Base-by-base conservation (phyloP, 1,139 yeast species). In the Torulaspora globosa region DNA sequence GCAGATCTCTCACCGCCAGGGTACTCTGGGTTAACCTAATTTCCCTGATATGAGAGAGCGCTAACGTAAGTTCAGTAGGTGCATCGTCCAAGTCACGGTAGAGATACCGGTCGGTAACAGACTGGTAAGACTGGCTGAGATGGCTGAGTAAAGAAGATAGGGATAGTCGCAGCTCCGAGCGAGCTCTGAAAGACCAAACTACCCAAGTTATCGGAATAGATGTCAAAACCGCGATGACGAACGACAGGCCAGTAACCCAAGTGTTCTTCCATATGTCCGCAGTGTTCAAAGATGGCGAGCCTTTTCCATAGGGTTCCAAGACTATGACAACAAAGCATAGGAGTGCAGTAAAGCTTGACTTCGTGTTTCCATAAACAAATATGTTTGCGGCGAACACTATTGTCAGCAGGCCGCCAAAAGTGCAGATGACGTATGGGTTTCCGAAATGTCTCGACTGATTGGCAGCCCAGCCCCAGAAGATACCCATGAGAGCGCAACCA, bases 111-210 rank as follows among this genome's bases (percentile, higher is more conserved):
- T 74, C 79, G 15, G 74, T 66, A 1, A 75, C 73, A 14, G 70
- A 63, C 51, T 73, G 78, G 49, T 74, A 75, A 1, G 75, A 70
- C 50, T 72, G 74, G 12, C 74, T 67, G 24, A 74, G 59, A 51
- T 74, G 73, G 1, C 68, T 58, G 12, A 75, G 51, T 31, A 74
- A 50, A 1, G 68, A 62, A 1, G 77, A 63, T 39, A 70, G 60
- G 0, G 76, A 70, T 8, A 63, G 52, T 27, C 72, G 66, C 5
- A 74, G 63, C 48, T 74, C 77, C 11, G 63, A 65, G 27, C 73
- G 66, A 1, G 78, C 75, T 18, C 67, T 67, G 55, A 73, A 73
- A 1, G 79, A 76, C 78, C 79, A 75, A 15, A 74, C 58, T 1
- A 74, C 43, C 76, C 78, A 74, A 47, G 70, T 72, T 2, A 72